phyloP scores from a whole-genome alignment of 2,329 filamentous ascomycete genomes.

The Phialophora expanda region DNA sequence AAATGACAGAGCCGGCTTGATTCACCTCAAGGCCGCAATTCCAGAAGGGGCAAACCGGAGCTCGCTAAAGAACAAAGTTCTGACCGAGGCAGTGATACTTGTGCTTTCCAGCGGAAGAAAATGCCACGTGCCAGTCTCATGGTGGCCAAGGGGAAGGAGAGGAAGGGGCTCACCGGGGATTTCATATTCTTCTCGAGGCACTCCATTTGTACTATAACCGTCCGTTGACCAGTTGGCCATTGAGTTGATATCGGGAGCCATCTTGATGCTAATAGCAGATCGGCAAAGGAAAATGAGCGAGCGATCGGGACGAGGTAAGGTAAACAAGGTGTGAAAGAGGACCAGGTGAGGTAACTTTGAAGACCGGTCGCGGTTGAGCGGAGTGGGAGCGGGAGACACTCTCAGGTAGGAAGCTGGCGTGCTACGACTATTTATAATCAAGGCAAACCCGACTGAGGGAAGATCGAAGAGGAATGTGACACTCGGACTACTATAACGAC shows the following conservation, averaged over 20 bases:
- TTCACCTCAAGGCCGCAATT: neutral
- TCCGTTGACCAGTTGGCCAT: constrained; percentile 40
- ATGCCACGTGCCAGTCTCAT: neutral
- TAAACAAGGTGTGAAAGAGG: neutral
- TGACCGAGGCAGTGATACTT: neutral
- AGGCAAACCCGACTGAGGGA: neutral
- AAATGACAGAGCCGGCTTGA: neutral
- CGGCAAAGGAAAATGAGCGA: neutral
- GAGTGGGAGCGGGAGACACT: neutral
- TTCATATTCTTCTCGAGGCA: constrained; percentile 58
- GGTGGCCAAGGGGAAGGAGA: neutral
- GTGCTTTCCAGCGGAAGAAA: neutral
- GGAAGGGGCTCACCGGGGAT: constrained; percentile 33
- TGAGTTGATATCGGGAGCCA: constrained; percentile 39
- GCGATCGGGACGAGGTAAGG: neutral
- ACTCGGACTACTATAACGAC: neutral
- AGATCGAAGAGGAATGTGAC: neutral
- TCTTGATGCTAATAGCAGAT: constrained; percentile 3
- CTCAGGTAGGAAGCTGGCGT: neutral
- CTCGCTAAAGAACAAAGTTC: neutral
- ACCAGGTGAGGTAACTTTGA: neutral
- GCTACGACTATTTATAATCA: neutral
- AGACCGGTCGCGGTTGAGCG: neutral
- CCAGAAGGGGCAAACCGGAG: neutral
- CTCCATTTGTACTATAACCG: constrained; percentile 49